Percentiles rank a stretch among this genome's conserved stretches.
phyloP scores from a whole-genome alignment of 306 rosid species.

The Astragalus glycyphyllos region DNA sequence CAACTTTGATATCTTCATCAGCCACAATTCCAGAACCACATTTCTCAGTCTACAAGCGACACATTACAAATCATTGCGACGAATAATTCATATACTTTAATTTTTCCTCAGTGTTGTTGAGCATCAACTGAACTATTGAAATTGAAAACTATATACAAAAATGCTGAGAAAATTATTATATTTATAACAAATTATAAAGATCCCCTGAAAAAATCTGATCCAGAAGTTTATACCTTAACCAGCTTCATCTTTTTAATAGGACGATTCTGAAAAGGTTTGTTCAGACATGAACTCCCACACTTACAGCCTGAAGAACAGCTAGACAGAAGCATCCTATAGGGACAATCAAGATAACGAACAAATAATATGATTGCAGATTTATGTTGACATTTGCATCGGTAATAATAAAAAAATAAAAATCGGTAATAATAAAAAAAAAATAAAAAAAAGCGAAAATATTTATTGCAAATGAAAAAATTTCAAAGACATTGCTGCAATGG shows the following conservation, averaged over 20 bases:
- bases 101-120: conserved; percentile 10
- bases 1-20: conserved; percentile 83
- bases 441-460: too few species aligned
- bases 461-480: too few species aligned
- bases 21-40: conserved; percentile 95
- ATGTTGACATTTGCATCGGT: too few species aligned
- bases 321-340: conserved; percentile 84
- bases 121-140: background rate
- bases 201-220: background rate
- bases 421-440: too few species aligned
- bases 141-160: conserved; percentile 19
- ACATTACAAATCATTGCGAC: conserved; percentile 35
- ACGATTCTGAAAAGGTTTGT: conserved; percentile 86
- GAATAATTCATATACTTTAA: conserved; percentile 4
- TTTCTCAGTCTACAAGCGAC: conserved; percentile 82
- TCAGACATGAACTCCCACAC: conserved; percentile 82
- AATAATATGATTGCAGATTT: too few species aligned
- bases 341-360: conserved; percentile 32
- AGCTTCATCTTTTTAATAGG: conserved; percentile 86
- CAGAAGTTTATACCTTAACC: conserved; percentile 66
- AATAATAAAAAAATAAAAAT: too few species aligned
- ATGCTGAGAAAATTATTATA: background rate
- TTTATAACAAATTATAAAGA: background rate
- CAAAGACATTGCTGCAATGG: background rate
- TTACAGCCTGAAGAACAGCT: conserved; percentile 95